Conservation (phyloP, 2,329 filamentous ascomycete species). For the Dactylellina parvicollis region DNA sequence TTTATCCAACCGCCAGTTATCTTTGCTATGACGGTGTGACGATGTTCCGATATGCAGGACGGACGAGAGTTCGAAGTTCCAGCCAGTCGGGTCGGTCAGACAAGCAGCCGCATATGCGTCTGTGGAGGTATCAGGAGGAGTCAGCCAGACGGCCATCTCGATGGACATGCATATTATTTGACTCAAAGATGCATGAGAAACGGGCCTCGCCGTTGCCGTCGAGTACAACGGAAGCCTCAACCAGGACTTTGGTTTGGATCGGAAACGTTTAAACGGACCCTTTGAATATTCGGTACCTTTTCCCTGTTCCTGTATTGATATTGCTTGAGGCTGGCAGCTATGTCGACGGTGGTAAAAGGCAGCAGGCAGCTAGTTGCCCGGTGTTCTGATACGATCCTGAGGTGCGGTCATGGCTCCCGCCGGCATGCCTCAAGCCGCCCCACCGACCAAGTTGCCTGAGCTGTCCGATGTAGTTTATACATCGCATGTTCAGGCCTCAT, state of each 20-base stretch:
- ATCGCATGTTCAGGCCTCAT: not conserved
- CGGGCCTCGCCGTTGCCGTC: constrained; percentile 12
- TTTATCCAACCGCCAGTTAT: constrained; percentile 2
- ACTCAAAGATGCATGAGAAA: constrained; percentile 40
- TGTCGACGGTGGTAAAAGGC: not conserved
- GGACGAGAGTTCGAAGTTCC: constrained; percentile 10
- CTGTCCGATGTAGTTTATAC: too few relatives aligned
- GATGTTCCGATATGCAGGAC: constrained; percentile 20
- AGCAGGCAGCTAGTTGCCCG: not conserved
- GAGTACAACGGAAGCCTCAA: too few relatives aligned
- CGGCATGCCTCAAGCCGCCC: not conserved
- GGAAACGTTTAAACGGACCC: too few relatives aligned
- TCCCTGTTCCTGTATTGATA: not conserved
- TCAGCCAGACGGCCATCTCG: constrained; percentile 25
- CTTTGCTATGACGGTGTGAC: constrained; percentile 42
- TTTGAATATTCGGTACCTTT: not conserved
- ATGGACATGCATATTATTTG: constrained; percentile 16
- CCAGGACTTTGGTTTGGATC: too few relatives aligned
- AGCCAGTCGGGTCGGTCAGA: constrained; percentile 46
- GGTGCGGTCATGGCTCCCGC: not conserved
- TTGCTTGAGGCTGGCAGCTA: not conserved
- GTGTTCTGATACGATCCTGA: constrained; percentile 7
- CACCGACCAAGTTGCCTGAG: not conserved
- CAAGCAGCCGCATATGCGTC: constrained; percentile 36
- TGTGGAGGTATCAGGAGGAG: constrained; percentile 28